phyloP scores from a whole-genome alignment of 345 rosid species.

The Firmiana major region DNA sequence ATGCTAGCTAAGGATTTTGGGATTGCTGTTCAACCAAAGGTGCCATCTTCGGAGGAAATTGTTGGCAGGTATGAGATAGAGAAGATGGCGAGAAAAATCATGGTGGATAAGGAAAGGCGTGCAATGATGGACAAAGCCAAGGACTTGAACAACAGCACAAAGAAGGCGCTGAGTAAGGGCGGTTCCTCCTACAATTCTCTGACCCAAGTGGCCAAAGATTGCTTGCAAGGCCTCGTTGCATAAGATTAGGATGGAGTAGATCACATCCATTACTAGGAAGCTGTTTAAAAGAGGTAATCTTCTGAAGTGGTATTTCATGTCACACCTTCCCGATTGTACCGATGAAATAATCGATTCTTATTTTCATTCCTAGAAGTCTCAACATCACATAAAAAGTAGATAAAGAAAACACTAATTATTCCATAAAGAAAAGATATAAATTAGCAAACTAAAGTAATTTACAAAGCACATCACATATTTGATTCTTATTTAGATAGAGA shows the following conservation, averaged over 20 bases:
- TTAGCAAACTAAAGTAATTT: background rate
- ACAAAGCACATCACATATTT: background rate
- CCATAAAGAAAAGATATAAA: background rate
- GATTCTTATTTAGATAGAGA: background rate
- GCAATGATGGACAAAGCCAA: constrained; percentile 27
- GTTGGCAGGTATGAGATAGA: too few relatives aligned
- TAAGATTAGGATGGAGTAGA: too few relatives aligned
- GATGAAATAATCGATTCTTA: background rate
- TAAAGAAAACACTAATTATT: background rate
- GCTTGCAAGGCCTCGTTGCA: too few relatives aligned
- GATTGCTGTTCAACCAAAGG: too few relatives aligned
- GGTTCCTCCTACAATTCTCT: constrained; percentile 39
- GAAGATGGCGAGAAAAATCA: too few relatives aligned
- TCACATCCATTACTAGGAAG: too few relatives aligned
- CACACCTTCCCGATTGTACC: too few relatives aligned
- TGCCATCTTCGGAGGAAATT: too few relatives aligned
- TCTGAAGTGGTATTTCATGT: too few relatives aligned
- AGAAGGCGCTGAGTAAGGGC: constrained; percentile 32
- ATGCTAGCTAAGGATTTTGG: too few relatives aligned
- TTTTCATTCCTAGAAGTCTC: background rate
- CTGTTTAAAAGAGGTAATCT: too few relatives aligned
- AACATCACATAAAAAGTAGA: background rate
- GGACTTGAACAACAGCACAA: too few relatives aligned
- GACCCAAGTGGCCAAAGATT: constrained; percentile 24
- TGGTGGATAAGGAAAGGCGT: constrained; percentile 30